phyloP scores from a whole-genome alignment of 768 basidiomycete genomes.

The Podaxis mareebaensis region DNA sequence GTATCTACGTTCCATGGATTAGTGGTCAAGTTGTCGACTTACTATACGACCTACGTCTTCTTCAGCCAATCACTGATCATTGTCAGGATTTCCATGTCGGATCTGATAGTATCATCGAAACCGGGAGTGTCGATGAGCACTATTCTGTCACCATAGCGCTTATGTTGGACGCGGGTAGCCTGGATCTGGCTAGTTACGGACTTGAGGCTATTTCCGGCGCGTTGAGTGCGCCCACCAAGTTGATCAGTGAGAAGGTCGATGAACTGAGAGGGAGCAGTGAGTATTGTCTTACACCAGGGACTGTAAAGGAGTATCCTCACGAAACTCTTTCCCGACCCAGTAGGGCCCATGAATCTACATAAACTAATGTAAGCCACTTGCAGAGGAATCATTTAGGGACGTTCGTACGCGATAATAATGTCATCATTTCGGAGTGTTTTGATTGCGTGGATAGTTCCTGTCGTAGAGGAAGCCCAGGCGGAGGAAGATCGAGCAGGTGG shows the following conservation, averaged over 20 bases:
- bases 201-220: conserved; percentile 24
- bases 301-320: conserved; percentile 8
- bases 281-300: neutral
- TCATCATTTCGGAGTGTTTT: conserved; percentile 19
- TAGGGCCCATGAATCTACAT: conserved; percentile 28
- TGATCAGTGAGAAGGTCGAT: conserved; percentile 23
- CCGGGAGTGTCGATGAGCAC: conserved; percentile 41
- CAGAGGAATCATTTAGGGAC: neutral
- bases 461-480: no score
- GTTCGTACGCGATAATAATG: conserved; percentile 25
- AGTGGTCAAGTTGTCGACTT: neutral
- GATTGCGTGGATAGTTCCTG: neutral
- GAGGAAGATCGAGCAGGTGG: no score
- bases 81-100: conserved; percentile 18
- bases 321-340: conserved; percentile 26
- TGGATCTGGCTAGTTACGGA: conserved; percentile 40
- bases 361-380: neutral
- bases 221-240: neutral
- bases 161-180: conserved; percentile 28
- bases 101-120: conserved; percentile 34
- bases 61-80: conserved; percentile 18
- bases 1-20: neutral
- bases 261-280: conserved; percentile 19
- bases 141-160: conserved; percentile 20
- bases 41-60: conserved; percentile 12